A percentile compares a stretch with the other conserved stretches of the same genome.
Evolutionary conservation across 148 eudicot species (phyloP).

Genomic region (Vaccinium corymbosum): DNA sequence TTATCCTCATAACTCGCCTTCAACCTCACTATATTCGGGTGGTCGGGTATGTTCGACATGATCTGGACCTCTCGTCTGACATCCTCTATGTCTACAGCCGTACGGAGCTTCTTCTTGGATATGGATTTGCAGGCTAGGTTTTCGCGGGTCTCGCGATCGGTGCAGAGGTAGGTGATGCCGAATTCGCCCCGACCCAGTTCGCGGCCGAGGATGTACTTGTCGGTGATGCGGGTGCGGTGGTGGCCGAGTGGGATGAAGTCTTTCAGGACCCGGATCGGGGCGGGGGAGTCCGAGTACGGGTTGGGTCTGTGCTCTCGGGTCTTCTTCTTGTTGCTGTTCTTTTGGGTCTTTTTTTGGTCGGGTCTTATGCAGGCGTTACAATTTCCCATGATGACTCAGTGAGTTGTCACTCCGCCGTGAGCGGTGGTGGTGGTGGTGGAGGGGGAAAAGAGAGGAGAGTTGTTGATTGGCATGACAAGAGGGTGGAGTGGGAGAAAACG

Average conservation of each 20-base stretch:
- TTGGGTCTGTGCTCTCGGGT: constrained; percentile 34
- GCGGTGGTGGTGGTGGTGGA: constrained; percentile 7
- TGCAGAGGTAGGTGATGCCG: constrained; percentile 71
- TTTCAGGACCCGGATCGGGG: constrained; percentile 58
- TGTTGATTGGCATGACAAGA: not conserved
- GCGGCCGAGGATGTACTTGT: constrained; percentile 66
- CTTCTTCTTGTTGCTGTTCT: constrained; percentile 9
- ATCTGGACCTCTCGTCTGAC: constrained; percentile 77
- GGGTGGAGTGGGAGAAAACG: not conserved
- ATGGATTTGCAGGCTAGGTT: constrained; percentile 68
- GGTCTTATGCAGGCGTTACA: constrained; percentile 51
- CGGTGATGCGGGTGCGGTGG: constrained; percentile 44
- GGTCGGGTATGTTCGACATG: constrained; percentile 67
- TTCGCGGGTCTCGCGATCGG: constrained; percentile 59
- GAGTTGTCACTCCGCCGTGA: not conserved
- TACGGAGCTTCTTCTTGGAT: constrained; percentile 61
- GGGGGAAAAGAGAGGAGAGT: constrained; percentile 14
- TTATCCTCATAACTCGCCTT: constrained; percentile 72
- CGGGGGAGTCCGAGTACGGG: constrained; percentile 55
- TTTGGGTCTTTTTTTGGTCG: constrained; percentile 16
- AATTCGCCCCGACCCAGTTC: constrained; percentile 86
- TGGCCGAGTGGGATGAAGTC: constrained; percentile 40
- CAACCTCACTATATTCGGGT: constrained; percentile 57
- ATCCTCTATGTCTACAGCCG: constrained; percentile 73
- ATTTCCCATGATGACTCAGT: constrained; percentile 46